Conservation (phyloP, 148 eudicot species). For the Fagopyrum esculentum region DNA sequence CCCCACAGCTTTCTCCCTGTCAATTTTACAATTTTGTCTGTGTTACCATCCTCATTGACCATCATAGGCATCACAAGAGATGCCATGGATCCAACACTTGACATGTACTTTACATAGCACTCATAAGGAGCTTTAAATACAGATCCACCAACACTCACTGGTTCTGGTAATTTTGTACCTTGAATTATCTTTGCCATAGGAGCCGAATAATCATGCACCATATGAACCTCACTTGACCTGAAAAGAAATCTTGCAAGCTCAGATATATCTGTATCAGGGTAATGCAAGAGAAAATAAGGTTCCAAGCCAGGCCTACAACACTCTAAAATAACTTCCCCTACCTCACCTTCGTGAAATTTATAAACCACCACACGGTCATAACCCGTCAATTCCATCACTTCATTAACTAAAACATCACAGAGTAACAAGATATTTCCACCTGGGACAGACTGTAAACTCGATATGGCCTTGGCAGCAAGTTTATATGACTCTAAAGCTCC, state of each 20-base stretch:
- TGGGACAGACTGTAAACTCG: slow-evolving; percentile 59
- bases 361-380: slow-evolving; percentile 87
- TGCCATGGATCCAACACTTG: slow-evolving; percentile 76
- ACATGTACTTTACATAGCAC: slow-evolving; percentile 81
- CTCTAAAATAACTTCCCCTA: slow-evolving; percentile 80
- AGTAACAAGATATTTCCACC: slow-evolving; percentile 50
- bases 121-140: slow-evolving; percentile 77
- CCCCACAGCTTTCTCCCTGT: slow-evolving; percentile 71
- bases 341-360: slow-evolving; percentile 89
- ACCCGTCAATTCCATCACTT: slow-evolving; percentile 64
- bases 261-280: slow-evolving; percentile 85
- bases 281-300: slow-evolving; percentile 80
- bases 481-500: slow-evolving; percentile 76
- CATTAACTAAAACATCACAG: slow-evolving; percentile 64
- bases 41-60: slow-evolving; percentile 56
- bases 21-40: slow-evolving; percentile 29
- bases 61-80: slow-evolving; percentile 74
- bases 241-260: slow-evolving; percentile 85
- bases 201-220: slow-evolving; percentile 78
- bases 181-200: slow-evolving; percentile 60
- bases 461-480: slow-evolving; percentile 72
- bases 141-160: slow-evolving; percentile 72
- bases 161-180: slow-evolving; percentile 43
- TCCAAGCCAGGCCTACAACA: slow-evolving; percentile 43
- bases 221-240: slow-evolving; percentile 70